Percentiles rank a stretch among this genome's conserved stretches.
Evolutionary conservation across 805 yeast genomes (phyloP).

Genomic region (Kurtzmaniella fragi): DNA sequence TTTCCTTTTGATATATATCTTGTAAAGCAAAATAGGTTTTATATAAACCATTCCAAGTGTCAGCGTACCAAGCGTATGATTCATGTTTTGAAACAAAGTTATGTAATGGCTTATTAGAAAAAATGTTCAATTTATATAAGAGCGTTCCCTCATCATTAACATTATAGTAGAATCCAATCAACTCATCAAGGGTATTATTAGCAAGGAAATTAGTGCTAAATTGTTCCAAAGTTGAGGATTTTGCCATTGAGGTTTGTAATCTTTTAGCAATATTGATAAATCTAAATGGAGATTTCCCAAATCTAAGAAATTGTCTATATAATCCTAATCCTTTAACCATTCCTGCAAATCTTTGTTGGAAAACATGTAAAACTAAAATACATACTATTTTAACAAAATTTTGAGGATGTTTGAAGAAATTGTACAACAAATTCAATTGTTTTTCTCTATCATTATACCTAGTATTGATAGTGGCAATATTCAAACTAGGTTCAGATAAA

Average conservation of each 20-base stretch:
- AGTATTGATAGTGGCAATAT: slow-evolving; percentile 23
- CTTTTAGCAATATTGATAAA: slow-evolving; percentile 3
- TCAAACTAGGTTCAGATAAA: slow-evolving; percentile 29
- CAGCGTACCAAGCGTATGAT: slow-evolving; percentile 64
- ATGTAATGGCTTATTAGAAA: slow-evolving; percentile 32
- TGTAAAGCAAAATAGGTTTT: slow-evolving; percentile 43
- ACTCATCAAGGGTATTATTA: slow-evolving; percentile 39
- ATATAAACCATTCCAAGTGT: slow-evolving; percentile 53
- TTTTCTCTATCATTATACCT: slow-evolving; percentile 29
- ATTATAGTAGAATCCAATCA: slow-evolving; percentile 57
- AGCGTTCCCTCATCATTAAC: slow-evolving; percentile 59
- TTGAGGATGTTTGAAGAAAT: slow-evolving; percentile 32
- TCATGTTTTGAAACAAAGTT: slow-evolving; percentile 51
- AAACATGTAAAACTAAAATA: slow-evolving; percentile 34
- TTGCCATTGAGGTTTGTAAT: slow-evolving; percentile 8
- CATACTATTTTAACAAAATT: slow-evolving; percentile 30
- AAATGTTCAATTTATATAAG: slow-evolving; percentile 49
- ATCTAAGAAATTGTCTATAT: slow-evolving; percentile 65
- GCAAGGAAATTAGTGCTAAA: slow-evolving; percentile 30
- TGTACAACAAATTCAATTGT: slow-evolving; percentile 26
- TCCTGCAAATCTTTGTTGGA: slow-evolving; percentile 37
- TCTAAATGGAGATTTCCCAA: slow-evolving; percentile 66
- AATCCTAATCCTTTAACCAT: slow-evolving; percentile 43
- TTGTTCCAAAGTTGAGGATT: slow-evolving; percentile 1
- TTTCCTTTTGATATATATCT: slow-evolving; percentile 42